phyloP scores from a whole-genome alignment of 2,329 filamentous ascomycete species.

The Colletotrichum acutatum region DNA sequence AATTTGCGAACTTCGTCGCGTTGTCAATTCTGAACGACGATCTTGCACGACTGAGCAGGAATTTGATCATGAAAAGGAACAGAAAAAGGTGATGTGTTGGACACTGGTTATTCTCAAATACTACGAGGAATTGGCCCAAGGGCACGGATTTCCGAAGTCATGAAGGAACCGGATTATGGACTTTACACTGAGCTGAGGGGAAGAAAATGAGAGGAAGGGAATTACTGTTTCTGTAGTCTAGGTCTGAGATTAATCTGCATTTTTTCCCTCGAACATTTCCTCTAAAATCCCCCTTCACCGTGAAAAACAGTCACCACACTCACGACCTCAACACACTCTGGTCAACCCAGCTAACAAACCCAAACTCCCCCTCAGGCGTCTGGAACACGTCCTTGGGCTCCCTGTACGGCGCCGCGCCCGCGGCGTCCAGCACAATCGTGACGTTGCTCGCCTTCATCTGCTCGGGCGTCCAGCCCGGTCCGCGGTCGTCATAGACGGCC shows the following conservation, averaged over 20 bases:
- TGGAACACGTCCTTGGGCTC: constrained; percentile 31
- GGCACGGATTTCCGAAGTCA: background rate
- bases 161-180: background rate
- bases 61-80: too few species aligned
- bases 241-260: background rate
- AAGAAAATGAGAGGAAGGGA: background rate
- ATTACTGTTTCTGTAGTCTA: background rate
- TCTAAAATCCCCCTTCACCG: too few species aligned
- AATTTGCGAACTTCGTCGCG: background rate
- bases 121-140: background rate
- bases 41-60: background rate
- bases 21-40: background rate
- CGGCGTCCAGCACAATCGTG: constrained; percentile 56
- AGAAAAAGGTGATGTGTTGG: background rate
- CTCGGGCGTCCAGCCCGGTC: constrained; percentile 64
- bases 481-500: constrained; percentile 64
- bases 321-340: constrained; percentile 30
- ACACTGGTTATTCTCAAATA: background rate
- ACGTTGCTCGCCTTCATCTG: constrained; percentile 53
- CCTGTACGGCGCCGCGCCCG: constrained; percentile 42
- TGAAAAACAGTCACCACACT: background rate
- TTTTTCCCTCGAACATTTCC: background rate
- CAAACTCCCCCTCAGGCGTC: constrained; percentile 18
- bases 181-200: background rate
- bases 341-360: constrained; percentile 33